These are phyloP conservation scores for Cyclanthera cordifolia DNA, from an alignment of 306 rosid genomes.

Conservation along the genomic window DNA sequence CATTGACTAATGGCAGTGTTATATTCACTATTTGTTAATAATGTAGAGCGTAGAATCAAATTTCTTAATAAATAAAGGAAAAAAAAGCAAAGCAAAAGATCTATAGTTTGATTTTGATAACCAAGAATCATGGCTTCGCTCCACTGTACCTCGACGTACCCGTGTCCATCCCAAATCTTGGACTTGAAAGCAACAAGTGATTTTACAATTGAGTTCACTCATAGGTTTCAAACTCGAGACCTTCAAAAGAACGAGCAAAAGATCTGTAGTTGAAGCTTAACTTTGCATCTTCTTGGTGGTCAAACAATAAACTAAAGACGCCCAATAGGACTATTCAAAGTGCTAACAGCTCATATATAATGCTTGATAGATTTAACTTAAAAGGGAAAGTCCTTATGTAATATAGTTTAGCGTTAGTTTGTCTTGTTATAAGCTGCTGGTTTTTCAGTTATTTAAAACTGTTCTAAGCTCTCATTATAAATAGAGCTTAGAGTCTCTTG, in stretches of 20 bases:
- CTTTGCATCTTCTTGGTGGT: not conserved
- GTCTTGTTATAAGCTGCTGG: too few relatives aligned
- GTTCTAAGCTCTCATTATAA: too few relatives aligned
- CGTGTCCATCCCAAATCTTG: too few relatives aligned
- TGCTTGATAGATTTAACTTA: not conserved
- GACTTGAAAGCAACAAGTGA: too few relatives aligned
- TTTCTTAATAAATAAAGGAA: not conserved
- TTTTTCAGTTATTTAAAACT: too few relatives aligned
- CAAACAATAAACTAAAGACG: not conserved
- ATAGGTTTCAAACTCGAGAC: too few relatives aligned
- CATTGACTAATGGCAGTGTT: not conserved
- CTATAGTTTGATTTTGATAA: too few relatives aligned
- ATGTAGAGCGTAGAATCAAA: not conserved
- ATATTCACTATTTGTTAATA: not conserved
- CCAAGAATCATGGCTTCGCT: too few relatives aligned
- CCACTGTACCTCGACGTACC: too few relatives aligned
- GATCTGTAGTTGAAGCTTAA: not conserved
- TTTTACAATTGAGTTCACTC: too few relatives aligned
- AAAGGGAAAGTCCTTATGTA: not conserved
- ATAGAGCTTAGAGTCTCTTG: too few relatives aligned
- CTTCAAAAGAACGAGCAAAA: not conserved
- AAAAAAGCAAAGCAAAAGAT: not conserved
- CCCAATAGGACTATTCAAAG: not conserved
- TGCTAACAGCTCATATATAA: not conserved
- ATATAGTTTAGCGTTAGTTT: too few relatives aligned